phyloP scores from a whole-genome alignment of 768 basidiomycete genomes.

The Arthromyces matolae region DNA sequence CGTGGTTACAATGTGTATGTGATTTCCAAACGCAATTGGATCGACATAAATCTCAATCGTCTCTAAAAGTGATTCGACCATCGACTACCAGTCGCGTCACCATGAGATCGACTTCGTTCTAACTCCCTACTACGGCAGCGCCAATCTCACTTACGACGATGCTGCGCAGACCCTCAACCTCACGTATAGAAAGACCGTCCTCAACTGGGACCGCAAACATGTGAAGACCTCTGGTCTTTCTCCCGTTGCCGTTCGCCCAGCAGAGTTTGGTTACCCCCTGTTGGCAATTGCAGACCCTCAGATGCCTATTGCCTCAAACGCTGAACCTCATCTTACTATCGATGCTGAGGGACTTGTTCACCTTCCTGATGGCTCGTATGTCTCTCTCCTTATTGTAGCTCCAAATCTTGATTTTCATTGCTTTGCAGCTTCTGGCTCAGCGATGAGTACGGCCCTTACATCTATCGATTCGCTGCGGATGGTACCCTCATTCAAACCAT shows the following conservation, averaged over 20 bases:
- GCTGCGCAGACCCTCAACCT: constrained; percentile 52
- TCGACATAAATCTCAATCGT: background rate
- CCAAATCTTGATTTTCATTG: background rate
- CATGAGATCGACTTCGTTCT: constrained; percentile 58
- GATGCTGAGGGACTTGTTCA: constrained; percentile 60
- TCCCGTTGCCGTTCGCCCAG: constrained; percentile 41
- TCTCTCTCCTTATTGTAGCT: background rate
- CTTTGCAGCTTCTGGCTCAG: constrained; percentile 57
- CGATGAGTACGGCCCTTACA: constrained; percentile 68
- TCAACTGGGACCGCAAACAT: constrained; percentile 44
- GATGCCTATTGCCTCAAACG: constrained; percentile 41
- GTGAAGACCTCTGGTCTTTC: constrained; percentile 57
- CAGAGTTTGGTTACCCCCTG: constrained; percentile 27
- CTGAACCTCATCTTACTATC: constrained; percentile 44
- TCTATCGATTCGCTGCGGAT: constrained; percentile 47
- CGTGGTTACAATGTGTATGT: constrained; percentile 56
- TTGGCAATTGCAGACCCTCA: constrained; percentile 36
- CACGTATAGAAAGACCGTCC: constrained; percentile 44
- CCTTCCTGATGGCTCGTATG: constrained; percentile 55
- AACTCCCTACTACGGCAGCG: constrained; percentile 47
- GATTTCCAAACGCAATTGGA: background rate
- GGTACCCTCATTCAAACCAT: constrained; percentile 54
- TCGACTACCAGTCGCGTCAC: constrained; percentile 63
- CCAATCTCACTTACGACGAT: constrained; percentile 42
- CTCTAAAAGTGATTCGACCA: constrained; percentile 40